Evolutionary conservation across 129 eudicot species (phyloP).

Genomic region (Helianthus annuus): HanXRQr2.0-SUNRISE NC_035436.2:155219319-155219818

Average conservation of each 20-base stretch:
- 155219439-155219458: conserved; percentile 84
- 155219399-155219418: conserved; percentile 46
- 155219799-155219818: conserved; percentile 10
- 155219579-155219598: conserved; percentile 92
- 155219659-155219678: conserved; percentile 85
- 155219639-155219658: conserved; percentile 71
- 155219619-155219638: conserved; percentile 91
- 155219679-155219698: conserved; percentile 62
- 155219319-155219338: conserved; percentile 80
- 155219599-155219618: conserved; percentile 97
- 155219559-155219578: conserved; percentile 69
- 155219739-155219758: not conserved
- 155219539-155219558: conserved; percentile 61
- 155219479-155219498: conserved; percentile 64
- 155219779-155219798: conserved; percentile 6
- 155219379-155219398: conserved; percentile 49
- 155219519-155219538: conserved; percentile 63
- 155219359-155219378: conserved; percentile 58
- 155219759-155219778: not conserved
- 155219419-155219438: conserved; percentile 98
- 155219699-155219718: conserved; percentile 17
- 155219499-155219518: conserved; percentile 68
- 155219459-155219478: conserved; percentile 69
- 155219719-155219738: not conserved
- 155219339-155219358: conserved; percentile 91